Evolutionary conservation across 2,329 filamentous ascomycete genomes (phyloP), one percentile per base, ranked within the genome.

Genomic region (Cercospora canescens): DNA sequence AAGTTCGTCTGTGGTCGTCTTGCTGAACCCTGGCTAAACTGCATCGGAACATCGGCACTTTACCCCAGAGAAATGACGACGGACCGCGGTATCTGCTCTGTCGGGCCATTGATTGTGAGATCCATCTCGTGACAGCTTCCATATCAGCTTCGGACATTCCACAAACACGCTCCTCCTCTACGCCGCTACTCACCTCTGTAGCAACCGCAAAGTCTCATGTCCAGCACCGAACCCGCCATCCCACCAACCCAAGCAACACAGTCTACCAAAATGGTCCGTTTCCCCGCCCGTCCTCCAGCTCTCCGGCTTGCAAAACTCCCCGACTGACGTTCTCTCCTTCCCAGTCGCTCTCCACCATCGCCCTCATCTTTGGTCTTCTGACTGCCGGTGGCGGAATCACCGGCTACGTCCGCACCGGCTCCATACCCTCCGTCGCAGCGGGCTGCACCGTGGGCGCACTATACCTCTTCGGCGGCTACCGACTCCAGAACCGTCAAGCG

Each of bases 321-420:
- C 30, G n/a, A 63, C 56, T 45, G 28, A 62, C 14, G 16, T 14
- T 28, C 39, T 14, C 12, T 55, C n/a, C 48, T n/a, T 6, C 18
- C 41, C 32, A 70, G 66, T 66, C 67, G 12, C 67, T 67, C 66
- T 68, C 64, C 67, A 73, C 72, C 64, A 88, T 92, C 76, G 93
- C 94, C 70, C 92, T 90, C 79, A 78, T 91, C 75, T 88, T 98
- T 75, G 92, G 91, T 67, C 85, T 88, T 70, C 85, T 98, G 66
- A 97, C 94, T 65, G 93, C 94, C 60, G 86, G 90, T 64, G 95
- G 95, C 73, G 95, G 95, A 70, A 90, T 92, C 67, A 91, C 91
- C 76, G 95, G 95, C 76, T 99, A 93, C 80, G 84, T 90, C 52
- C 89, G 90, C 77, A 95, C 94, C 0, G 87, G 92, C 66, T 98